These are phyloP conservation scores for Venturia oleaginea DNA, from an alignment of 2,329 filamentous ascomycete genomes.

Conservation along the genomic window DNA sequence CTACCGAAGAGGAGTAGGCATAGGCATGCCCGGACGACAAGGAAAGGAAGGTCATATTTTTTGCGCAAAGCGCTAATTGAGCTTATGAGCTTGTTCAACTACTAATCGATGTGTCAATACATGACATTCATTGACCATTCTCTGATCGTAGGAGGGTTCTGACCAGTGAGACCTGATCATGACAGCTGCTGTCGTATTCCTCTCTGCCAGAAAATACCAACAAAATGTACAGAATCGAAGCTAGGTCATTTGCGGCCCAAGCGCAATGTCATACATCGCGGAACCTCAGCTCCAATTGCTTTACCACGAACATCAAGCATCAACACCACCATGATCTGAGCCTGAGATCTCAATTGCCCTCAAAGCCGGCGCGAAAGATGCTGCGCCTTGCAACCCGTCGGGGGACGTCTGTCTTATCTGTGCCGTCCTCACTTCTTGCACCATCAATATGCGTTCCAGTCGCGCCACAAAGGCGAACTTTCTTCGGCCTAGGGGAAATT, in stretches of 20 bases:
- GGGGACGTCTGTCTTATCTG: neutral
- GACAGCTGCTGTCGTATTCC: neutral
- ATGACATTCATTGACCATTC: neutral
- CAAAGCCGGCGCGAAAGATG: neutral
- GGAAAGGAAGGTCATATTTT: neutral
- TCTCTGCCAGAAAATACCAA: neutral
- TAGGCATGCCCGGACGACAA: neutral
- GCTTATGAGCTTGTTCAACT: neutral
- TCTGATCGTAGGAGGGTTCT: neutral
- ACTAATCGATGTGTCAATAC: neutral
- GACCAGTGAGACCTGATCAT: neutral
- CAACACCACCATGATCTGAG: neutral
- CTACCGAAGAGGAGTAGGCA: conserved; percentile 10
- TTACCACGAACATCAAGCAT: neutral
- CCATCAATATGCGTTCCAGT: neutral
- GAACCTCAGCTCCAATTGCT: neutral
- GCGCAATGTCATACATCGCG: conserved; percentile 2
- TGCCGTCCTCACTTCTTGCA: neutral
- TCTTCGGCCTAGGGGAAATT: conserved; percentile 10
- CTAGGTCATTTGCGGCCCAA: neutral
- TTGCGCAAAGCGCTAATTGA: neutral
- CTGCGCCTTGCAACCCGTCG: neutral
- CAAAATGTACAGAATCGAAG: neutral
- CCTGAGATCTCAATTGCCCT: neutral
- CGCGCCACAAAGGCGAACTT: neutral